A percentile compares a stretch with the other conserved stretches of the same genome.
phyloP scores from a whole-genome alignment of 257 asterid species.

The Solanum infundibuliforme region DNA sequence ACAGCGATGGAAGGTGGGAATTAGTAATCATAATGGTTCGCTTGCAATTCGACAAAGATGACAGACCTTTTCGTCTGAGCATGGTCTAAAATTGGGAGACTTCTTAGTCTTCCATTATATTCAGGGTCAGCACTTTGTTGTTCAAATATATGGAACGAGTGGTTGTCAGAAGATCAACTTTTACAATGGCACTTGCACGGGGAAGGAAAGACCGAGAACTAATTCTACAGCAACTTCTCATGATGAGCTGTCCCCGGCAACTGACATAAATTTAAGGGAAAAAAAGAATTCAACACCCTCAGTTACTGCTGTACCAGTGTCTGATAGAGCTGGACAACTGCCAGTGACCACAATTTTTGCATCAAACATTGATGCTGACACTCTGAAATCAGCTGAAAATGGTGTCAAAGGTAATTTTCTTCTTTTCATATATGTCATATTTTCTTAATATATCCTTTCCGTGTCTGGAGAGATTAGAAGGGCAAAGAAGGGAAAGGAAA shows the following conservation, averaged over 20 bases:
- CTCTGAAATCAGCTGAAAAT: neutral
- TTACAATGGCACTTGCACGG: neutral
- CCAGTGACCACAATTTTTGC: neutral
- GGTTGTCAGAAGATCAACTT: slow-evolving; percentile 24
- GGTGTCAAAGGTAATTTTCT: neutral
- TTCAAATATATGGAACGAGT: slow-evolving; percentile 25
- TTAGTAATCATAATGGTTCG: slow-evolving; percentile 13
- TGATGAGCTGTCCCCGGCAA: neutral
- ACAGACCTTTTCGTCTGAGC: slow-evolving; percentile 28
- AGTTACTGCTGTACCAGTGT: slow-evolving; percentile 7
- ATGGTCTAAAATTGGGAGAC: slow-evolving; percentile 33
- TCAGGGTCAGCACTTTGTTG: slow-evolving; percentile 29
- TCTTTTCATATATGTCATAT: neutral
- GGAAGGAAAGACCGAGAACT: slow-evolving; percentile 2
- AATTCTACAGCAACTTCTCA: neutral
- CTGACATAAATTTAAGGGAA: neutral
- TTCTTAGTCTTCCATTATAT: slow-evolving; percentile 22
- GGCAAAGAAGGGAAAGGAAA: neutral
- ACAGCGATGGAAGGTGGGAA: slow-evolving; percentile 22
- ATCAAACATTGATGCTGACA: neutral
- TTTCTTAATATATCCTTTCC: neutral
- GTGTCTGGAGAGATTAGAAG: neutral
- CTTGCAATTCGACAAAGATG: slow-evolving; percentile 53
- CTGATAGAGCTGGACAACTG: neutral
- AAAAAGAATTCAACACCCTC: slow-evolving; percentile 4